A percentile compares a stretch with the other conserved stretches of the same genome.
These are phyloP conservation scores for Xylaria sp. DNA, from an alignment of 2,329 filamentous ascomycete species.

Conservation along the genomic window DNA sequence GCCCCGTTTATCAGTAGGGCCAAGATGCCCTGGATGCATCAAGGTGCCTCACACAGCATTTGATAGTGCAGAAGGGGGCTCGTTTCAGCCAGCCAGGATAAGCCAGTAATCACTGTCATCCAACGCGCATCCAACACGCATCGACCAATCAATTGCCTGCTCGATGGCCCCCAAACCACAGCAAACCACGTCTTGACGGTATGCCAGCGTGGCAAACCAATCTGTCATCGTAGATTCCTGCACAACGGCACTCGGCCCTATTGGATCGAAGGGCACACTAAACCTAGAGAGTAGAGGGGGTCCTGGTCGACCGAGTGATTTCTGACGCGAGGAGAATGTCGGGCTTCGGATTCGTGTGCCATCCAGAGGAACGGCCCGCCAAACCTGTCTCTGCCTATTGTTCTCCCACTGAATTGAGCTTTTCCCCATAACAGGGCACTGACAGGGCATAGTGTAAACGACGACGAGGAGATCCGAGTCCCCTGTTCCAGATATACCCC, in stretches of 20 bases:
- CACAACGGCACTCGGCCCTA: slow-evolving; percentile 16
- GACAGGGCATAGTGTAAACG: background rate
- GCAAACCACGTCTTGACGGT: background rate
- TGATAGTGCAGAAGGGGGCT: background rate
- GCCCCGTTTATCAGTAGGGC: slow-evolving; percentile 5
- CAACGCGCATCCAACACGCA: slow-evolving; percentile 2
- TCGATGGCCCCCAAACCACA: slow-evolving; percentile 5
- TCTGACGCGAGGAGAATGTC: background rate
- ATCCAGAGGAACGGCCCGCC: slow-evolving; percentile 33
- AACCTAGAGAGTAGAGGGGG: background rate
- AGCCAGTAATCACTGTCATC: slow-evolving; percentile 10
- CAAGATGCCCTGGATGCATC: slow-evolving; percentile 21
- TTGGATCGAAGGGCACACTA: background rate
- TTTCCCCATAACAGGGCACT: background rate
- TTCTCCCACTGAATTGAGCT: slow-evolving; percentile 1
- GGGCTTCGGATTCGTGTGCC: slow-evolving; percentile 10
- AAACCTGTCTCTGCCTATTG: slow-evolving; percentile 7
- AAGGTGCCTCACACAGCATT: slow-evolving; percentile 25
- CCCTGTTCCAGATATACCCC: slow-evolving; percentile 15
- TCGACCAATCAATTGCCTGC: slow-evolving; percentile 16
- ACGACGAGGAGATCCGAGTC: background rate
- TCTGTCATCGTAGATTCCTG: slow-evolving; percentile 23
- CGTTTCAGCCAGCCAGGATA: slow-evolving; percentile 24
- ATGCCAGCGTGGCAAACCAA: slow-evolving; percentile 32
- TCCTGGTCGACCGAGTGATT: background rate